phyloP scores from a whole-genome alignment of 2,329 filamentous ascomycete species.

The Teratosphaeriaceae sp. region DNA sequence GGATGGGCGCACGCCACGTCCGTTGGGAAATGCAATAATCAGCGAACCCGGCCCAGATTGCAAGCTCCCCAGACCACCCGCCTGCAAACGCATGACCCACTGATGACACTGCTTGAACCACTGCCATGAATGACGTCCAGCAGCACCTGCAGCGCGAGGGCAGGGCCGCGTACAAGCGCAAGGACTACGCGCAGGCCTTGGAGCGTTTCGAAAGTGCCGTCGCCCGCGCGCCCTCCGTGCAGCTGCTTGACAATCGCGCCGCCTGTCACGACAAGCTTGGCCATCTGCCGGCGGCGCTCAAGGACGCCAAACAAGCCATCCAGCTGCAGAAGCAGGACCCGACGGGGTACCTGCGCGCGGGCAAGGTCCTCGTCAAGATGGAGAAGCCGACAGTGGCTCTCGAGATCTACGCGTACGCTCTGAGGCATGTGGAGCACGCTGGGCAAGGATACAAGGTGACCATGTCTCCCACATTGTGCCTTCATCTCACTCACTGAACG shows the following conservation, averaged over 20 bases:
- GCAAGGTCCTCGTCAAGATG: constrained; percentile 42
- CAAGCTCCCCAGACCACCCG: no score
- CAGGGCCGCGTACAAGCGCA: constrained; percentile 36
- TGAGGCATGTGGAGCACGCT: constrained; percentile 44
- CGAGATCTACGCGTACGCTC: constrained; percentile 52
- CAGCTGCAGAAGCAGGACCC: constrained; percentile 43
- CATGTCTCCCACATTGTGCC: not conserved
- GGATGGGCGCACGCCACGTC: no score
- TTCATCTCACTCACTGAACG: not conserved
- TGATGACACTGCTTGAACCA: no score
- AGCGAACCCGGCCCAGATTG: no score
- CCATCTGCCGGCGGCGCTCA: constrained; percentile 45
- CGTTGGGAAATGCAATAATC: no score
- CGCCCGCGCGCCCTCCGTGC: constrained; percentile 22
- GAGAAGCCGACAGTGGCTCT: constrained; percentile 48
- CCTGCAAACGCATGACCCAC: no score
- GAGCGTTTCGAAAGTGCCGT: constrained; percentile 27
- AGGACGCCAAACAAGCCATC: constrained; percentile 53
- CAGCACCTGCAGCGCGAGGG: constrained; percentile 32
- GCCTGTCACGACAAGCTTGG: constrained; percentile 49
- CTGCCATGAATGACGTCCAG: constrained; percentile 6
- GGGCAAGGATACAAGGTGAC: constrained; percentile 28
- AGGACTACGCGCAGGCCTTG: constrained; percentile 39
- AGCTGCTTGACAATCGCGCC: constrained; percentile 49
- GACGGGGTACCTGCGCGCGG: constrained; percentile 53